These are phyloP conservation scores for Ogataea chonburiensis DNA, from an alignment of 805 yeast species.

Conservation along the genomic window DNA sequence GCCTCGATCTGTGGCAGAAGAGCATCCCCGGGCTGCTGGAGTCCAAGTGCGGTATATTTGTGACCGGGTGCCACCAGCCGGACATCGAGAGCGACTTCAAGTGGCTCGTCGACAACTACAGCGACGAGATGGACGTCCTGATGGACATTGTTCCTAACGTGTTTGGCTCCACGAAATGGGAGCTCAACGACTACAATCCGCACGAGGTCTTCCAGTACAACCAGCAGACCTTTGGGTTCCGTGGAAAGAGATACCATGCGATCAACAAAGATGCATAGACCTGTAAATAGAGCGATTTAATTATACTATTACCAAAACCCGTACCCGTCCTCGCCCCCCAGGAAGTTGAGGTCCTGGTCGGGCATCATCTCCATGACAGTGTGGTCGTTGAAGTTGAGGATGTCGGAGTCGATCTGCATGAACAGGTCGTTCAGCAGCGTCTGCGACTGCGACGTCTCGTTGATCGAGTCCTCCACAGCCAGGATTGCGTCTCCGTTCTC, in stretches of 20 bases:
- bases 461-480: conserved; percentile 4
- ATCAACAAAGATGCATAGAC: conserved; percentile 34
- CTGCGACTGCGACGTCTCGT: conserved; percentile 22
- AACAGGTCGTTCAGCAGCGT: conserved; percentile 30
- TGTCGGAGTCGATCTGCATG: conserved; percentile 33
- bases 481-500: neutral
- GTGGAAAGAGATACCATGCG: conserved; percentile 97
- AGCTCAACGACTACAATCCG: conserved; percentile 86
- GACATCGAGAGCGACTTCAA: conserved; percentile 70
- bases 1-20: conserved; percentile 77
- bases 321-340: conserved; percentile 29
- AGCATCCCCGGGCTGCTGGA: conserved; percentile 85
- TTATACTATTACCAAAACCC: conserved; percentile 28
- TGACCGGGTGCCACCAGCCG: conserved; percentile 82
- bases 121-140: conserved; percentile 76
- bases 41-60: conserved; percentile 87
- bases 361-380: conserved; percentile 17
- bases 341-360: conserved; percentile 15
- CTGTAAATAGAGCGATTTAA: conserved; percentile 12
- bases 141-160: conserved; percentile 70
- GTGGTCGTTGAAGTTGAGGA: conserved; percentile 26
- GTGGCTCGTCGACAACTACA: conserved; percentile 65
- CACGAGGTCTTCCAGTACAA: conserved; percentile 92
- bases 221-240: conserved; percentile 83
- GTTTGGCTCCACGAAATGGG: conserved; percentile 90